These are phyloP conservation scores for Anthracocystis walkeri DNA, from an alignment of 1,284 basidiomycete species.

Conservation along the genomic window DNA sequence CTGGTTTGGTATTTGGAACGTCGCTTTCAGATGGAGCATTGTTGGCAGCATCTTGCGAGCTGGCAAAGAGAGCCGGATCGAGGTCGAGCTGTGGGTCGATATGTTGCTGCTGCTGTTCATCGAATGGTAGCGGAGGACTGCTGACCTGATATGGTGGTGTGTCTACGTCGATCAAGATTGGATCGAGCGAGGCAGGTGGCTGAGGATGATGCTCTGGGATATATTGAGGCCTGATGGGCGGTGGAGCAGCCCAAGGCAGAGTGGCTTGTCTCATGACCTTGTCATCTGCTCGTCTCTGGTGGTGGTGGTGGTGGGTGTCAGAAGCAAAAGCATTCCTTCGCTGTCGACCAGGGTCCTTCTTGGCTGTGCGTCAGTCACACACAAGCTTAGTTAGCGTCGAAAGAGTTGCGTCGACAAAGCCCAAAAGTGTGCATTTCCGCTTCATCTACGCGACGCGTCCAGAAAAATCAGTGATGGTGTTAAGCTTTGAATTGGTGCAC, in stretches of 20 bases:
- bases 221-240: constrained; percentile 10
- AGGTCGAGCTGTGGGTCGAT: constrained; percentile 6
- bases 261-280: constrained; percentile 42
- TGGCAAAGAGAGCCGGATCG: constrained; percentile 20
- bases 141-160: constrained; percentile 5
- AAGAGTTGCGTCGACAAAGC: not conserved
- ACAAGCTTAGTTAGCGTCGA: too few species aligned
- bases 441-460: constrained; percentile 31
- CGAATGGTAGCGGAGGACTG: not conserved
- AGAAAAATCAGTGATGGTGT: constrained; percentile 10
- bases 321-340: not conserved
- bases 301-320: not conserved
- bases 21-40: too few species aligned
- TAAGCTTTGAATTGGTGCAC: constrained; percentile 5
- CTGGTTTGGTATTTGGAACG: not conserved
- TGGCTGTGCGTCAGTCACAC: too few species aligned
- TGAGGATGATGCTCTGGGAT: not conserved
- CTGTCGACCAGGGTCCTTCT: constrained; percentile 1
- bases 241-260: constrained; percentile 35
- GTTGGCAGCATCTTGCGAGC: constrained; percentile 7
- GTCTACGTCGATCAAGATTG: constrained; percentile 12
- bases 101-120: not conserved
- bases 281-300: constrained; percentile 14
- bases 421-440: not conserved
- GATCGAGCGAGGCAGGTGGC: constrained; percentile 9